phyloP scores from a whole-genome alignment of 306 rosid species.

The Acacia acuminata region DNA sequence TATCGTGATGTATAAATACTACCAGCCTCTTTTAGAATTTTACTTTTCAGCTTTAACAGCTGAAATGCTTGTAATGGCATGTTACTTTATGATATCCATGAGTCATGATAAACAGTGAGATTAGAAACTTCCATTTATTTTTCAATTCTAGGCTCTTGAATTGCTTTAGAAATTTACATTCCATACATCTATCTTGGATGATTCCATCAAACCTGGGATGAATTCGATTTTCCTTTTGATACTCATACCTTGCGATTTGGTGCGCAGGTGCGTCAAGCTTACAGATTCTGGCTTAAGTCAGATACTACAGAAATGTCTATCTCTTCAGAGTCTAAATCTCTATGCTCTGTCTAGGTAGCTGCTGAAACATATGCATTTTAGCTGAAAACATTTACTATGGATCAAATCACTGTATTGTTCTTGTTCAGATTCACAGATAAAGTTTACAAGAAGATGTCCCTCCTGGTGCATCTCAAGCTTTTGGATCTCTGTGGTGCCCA shows the following conservation, averaged over 20 bases:
- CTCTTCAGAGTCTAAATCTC: constrained; percentile 72
- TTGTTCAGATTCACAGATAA: constrained; percentile 72
- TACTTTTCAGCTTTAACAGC: background rate
- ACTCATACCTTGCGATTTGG: constrained; percentile 32
- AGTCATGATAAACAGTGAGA: background rate
- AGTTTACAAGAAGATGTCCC: constrained; percentile 60
- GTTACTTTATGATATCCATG: constrained; percentile 9
- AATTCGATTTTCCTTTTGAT: background rate
- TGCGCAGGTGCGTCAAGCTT: constrained; percentile 67
- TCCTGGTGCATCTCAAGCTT: constrained; percentile 53
- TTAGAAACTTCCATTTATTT: constrained; percentile 6
- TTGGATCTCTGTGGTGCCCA: constrained; percentile 88
- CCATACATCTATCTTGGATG: constrained; percentile 12
- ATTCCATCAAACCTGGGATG: constrained; percentile 6
- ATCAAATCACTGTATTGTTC: constrained; percentile 27
- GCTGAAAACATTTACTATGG: constrained; percentile 21
- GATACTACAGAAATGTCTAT: constrained; percentile 52
- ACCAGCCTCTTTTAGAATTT: background rate
- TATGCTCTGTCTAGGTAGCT: constrained; percentile 81
- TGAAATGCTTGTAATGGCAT: constrained; percentile 24
- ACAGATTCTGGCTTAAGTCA: constrained; percentile 70
- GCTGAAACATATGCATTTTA: constrained; percentile 14
- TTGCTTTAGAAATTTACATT: constrained; percentile 2
- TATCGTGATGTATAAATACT: constrained; percentile 7
- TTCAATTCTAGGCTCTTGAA: background rate